Base-by-base conservation (phyloP, 306 rosid genomes). In the Cicer pinnatifidum region DNA sequence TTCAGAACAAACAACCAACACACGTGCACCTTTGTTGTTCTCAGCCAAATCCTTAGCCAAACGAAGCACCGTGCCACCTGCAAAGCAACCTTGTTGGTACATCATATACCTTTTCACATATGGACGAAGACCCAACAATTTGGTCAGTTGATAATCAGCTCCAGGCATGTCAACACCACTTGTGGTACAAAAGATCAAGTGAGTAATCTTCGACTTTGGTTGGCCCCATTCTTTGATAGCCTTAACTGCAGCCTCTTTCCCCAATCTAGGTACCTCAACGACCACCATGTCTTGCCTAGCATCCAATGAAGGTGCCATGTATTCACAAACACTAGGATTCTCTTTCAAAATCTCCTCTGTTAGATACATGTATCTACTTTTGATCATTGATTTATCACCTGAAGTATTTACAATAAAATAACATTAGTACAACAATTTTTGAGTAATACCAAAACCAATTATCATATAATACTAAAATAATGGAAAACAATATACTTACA, bases 61-160 rank as follows among this genome's bases (percentile, higher is more conserved):
- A 46, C 83, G 83, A 10, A 79, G 83, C 7, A 72, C 78, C 70
- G 78, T 79, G 38, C 60, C 60, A 3, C 60, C 60, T 0, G 60
- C 60, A 19, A 53, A 53, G 35, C 60, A 53, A 9, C 60, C 60
- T 53, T 53, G 60, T 17, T 53, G 60, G 33, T 53, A 53, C 60
- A 53, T 53, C 60, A 53, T 53, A 11, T 8, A 19, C 5, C 60
- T 17, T 10, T 53, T 53, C 35, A 53, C 60, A 8, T 17, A 17
- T 3, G 89, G 89, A 12, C 89, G 88, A 39, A 90, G 92, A 10
- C 91, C 92, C n/a, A 90, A 74, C 8, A 88, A 87, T 77, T 90
- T 90, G 0, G 92, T 86, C 66, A 90, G 91, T 38, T 86, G 92
- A 69, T 86, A 90, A 17, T 90, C 92, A 1, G 89, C 89, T 0